Evolutionary conservation across 1,284 basidiomycete species (phyloP).

Genomic region (Takashimella koratensis): DNA sequence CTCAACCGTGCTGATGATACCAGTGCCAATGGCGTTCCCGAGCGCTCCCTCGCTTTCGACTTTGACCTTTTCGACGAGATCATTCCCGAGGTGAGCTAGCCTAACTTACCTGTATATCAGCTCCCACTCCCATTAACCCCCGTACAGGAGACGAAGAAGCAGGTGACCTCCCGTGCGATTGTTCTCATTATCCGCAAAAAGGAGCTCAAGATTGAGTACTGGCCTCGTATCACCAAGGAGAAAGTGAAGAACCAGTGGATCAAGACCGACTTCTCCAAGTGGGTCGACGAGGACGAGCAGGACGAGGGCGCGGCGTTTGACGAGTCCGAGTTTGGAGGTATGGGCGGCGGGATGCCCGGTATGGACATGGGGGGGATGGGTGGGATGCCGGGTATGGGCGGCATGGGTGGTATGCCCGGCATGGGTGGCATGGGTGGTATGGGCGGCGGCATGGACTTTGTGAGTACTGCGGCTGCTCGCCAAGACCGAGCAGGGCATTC

Average conservation of each 20-base stretch:
- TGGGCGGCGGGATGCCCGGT: conserved; percentile 16
- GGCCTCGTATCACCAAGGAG: conserved; percentile 84
- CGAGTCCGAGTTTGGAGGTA: conserved; percentile 14
- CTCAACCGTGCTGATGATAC: conserved; percentile 31
- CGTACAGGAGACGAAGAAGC: conserved; percentile 61
- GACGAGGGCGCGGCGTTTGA: conserved; percentile 54
- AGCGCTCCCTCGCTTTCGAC: conserved; percentile 66
- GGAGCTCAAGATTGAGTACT: conserved; percentile 68
- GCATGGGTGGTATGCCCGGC: conserved; percentile 48
- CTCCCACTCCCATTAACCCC: neutral
- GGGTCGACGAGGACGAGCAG: conserved; percentile 95
- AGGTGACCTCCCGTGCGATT: conserved; percentile 61
- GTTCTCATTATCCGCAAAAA: conserved; percentile 73
- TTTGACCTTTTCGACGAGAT: conserved; percentile 71
- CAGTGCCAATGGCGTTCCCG: conserved; percentile 55
- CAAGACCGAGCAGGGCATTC: too few species aligned
- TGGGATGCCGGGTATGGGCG: conserved; percentile 40
- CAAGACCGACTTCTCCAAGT: conserved; percentile 88
- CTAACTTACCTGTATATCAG: neutral
- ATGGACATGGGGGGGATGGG: conserved; percentile 41
- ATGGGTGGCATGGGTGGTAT: conserved; percentile 50
- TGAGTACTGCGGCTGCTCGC: conserved; percentile 21
- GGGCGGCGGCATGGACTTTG: conserved; percentile 52
- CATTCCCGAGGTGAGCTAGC: conserved; percentile 61
- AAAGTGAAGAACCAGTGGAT: conserved; percentile 72